Percentiles rank a stretch among this genome's conserved stretches.
phyloP scores from a whole-genome alignment of 768 basidiomycete species.

The Tricholoma flavovirens region DNA sequence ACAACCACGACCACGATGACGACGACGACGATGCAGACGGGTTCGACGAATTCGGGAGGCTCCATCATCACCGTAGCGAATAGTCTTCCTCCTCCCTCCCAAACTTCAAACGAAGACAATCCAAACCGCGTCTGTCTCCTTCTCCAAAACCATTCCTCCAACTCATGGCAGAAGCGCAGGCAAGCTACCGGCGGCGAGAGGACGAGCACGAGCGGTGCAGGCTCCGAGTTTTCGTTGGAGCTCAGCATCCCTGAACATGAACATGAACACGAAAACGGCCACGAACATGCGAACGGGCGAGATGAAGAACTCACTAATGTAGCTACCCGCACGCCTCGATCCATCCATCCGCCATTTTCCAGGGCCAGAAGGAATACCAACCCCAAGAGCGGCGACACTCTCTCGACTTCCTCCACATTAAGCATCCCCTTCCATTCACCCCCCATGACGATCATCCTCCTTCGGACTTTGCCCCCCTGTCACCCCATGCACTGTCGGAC shows the following conservation, averaged over 20 bases:
- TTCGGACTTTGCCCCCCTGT: neutral
- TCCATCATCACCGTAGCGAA: no score
- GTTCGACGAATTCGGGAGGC: no score
- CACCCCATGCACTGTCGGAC: slow-evolving; percentile 5
- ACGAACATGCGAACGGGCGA: no score
- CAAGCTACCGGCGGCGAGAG: no score
- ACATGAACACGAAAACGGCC: no score
- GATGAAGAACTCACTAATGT: slow-evolving; percentile 7
- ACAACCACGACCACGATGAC: no score
- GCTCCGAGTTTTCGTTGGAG: slow-evolving; percentile 22
- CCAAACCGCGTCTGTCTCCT: no score
- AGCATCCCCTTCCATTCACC: slow-evolving; percentile 31
- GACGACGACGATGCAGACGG: no score
- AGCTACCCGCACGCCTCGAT: neutral
- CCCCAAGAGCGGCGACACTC: slow-evolving; percentile 12
- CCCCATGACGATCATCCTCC: slow-evolving; percentile 24
- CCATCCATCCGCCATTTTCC: neutral
- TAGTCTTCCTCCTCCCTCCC: slow-evolving; percentile 2
- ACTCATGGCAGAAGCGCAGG: slow-evolving; percentile 8
- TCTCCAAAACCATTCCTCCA: slow-evolving; percentile 12
- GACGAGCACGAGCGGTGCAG: slow-evolving; percentile 26
- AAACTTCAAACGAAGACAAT: neutral
- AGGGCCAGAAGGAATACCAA: neutral
- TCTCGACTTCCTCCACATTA: slow-evolving; percentile 29
- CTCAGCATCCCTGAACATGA: slow-evolving; percentile 14